Evolutionary conservation across 83 land plant species (phyloP), one percentile per base, ranked within the genome.

Genomic region (Thuja plicata): DNA sequence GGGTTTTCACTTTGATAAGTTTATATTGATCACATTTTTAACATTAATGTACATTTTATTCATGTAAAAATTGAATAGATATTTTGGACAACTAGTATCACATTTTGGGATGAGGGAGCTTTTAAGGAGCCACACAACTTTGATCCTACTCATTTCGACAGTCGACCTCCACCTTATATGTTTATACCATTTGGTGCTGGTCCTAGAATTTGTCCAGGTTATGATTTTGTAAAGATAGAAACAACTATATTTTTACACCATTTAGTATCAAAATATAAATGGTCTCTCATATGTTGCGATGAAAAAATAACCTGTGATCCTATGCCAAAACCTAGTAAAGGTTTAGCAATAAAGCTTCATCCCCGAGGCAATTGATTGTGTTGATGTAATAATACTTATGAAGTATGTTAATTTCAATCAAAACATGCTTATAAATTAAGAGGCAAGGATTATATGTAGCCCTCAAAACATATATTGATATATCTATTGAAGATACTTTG

Each of bases 111-210:
- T 40, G 62, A 13, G 1, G 89, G 90, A n/a, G 84, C 88, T 57
- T 94, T 92, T 41, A 17, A 66, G 17, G 88, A 94, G 54, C 92
- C 95, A 11, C 21, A 34, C n/a, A 54, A 71, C 27, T 94, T 92
- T 77, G 76, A 94, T 84, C 93, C 95, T 35, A 74, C 88, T 21
- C 89, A 93, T 41, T 94, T 92, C 82, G 92, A 89, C 12, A 10
- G 9, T 46, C 30, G 73, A 8, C 40, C 89, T 32, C 84, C 91
- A 10, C 88, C 95, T 2, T 74, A 74, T 74, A 74, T 3, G 40
- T 91, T 89, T 62, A 89, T 86, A 15, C 90, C 96, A 50, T 93
- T 95, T 86, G 94, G 95, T 50, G 94, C 93, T 81, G 96, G 96
- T 2, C 90, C 93, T 50, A 90, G 92, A 21, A 1, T 88, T 6